A percentile compares a stretch with the other conserved stretches of the same genome.
These are phyloP conservation scores for Plantago rigida DNA, from an alignment of 305 asterid species.

Conservation along the genomic window DNA sequence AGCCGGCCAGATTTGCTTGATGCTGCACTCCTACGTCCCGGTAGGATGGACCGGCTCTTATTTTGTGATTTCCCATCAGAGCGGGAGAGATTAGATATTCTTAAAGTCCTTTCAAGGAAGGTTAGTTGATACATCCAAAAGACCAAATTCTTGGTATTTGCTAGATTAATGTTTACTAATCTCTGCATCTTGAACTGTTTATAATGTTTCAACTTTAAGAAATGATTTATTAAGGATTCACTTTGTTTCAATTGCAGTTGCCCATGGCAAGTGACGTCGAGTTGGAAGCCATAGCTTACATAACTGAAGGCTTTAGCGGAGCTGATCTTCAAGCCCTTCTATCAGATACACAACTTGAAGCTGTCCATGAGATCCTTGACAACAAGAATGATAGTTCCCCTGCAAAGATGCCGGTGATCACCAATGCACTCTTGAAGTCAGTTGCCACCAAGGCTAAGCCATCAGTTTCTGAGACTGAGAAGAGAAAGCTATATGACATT, in stretches of 20 bases:
- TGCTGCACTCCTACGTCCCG: conserved; percentile 97
- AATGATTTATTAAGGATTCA: background rate
- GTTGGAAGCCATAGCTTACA: conserved; percentile 46
- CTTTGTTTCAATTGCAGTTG: conserved; percentile 38
- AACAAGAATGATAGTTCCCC: conserved; percentile 32
- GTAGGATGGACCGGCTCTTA: conserved; percentile 84
- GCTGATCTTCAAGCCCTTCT: conserved; percentile 96
- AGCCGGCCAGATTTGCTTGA: conserved; percentile 98
- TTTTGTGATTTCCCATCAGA: conserved; percentile 86
- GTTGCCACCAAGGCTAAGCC: conserved; percentile 67
- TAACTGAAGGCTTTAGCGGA: conserved; percentile 90
- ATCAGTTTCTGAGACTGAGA: conserved; percentile 80
- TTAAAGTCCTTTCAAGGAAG: conserved; percentile 73
- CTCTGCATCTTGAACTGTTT: background rate
- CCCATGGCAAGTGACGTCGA: conserved; percentile 68
- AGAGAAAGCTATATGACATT: conserved; percentile 56
- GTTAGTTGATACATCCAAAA: conserved; percentile 30
- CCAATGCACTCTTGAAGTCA: conserved; percentile 46
- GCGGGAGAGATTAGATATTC: conserved; percentile 72
- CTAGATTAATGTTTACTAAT: background rate
- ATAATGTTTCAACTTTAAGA: conserved; percentile 2
- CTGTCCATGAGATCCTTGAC: conserved; percentile 64
- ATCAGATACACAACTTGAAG: conserved; percentile 84
- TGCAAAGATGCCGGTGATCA: conserved; percentile 57
- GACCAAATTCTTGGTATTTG: conserved; percentile 4